A percentile compares a stretch with the other conserved stretches of the same genome.
These are phyloP conservation scores for Juglanconis oblonga DNA, from an alignment of 2,329 filamentous ascomycete species.

Conservation along the genomic window DNA sequence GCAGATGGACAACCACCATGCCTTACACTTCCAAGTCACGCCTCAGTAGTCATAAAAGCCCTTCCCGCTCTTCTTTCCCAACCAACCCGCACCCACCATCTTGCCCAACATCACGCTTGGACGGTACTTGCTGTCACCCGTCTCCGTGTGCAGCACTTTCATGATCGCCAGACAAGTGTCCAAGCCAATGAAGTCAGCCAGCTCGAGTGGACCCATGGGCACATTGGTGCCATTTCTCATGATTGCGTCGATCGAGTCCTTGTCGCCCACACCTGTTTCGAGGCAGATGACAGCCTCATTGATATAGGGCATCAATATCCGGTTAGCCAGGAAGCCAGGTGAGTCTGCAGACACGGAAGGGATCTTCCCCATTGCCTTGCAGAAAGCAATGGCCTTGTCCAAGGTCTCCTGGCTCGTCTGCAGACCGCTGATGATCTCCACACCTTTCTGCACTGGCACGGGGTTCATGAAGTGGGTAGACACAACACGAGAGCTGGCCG, in stretches of 20 bases:
- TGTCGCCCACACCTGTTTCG: slow-evolving; percentile 84
- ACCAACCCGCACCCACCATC: slow-evolving; percentile 97
- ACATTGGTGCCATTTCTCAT: slow-evolving; percentile 99
- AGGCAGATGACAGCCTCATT: slow-evolving; percentile 97
- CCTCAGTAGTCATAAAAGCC: slow-evolving; percentile 87
- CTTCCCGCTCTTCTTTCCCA: slow-evolving; percentile 96
- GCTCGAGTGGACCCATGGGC: slow-evolving; percentile 89
- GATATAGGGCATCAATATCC: slow-evolving; percentile 98
- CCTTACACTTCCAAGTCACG: neutral
- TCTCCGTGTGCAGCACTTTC: slow-evolving; percentile 88
- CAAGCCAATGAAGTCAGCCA: slow-evolving; percentile 96
- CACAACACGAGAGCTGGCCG: slow-evolving; percentile 81
- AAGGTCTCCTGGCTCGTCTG: slow-evolving; percentile 84
- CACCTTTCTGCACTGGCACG: slow-evolving; percentile 92
- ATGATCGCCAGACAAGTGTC: slow-evolving; percentile 97
- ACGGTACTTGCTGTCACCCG: slow-evolving; percentile 92
- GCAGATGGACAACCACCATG: neutral
- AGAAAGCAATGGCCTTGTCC: slow-evolving; percentile 79
- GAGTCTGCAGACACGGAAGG: slow-evolving; percentile 83
- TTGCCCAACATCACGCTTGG: slow-evolving; percentile 83
- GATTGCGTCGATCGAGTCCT: slow-evolving; percentile 92
- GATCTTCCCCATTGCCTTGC: slow-evolving; percentile 90
- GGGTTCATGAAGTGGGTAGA: slow-evolving; percentile 99
- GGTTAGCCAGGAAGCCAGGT: slow-evolving; percentile 92
- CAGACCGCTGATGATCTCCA: slow-evolving; percentile 93